Conservation (phyloP, 2,329 filamentous ascomycete species). For the Coniochaeta sp. region DNA sequence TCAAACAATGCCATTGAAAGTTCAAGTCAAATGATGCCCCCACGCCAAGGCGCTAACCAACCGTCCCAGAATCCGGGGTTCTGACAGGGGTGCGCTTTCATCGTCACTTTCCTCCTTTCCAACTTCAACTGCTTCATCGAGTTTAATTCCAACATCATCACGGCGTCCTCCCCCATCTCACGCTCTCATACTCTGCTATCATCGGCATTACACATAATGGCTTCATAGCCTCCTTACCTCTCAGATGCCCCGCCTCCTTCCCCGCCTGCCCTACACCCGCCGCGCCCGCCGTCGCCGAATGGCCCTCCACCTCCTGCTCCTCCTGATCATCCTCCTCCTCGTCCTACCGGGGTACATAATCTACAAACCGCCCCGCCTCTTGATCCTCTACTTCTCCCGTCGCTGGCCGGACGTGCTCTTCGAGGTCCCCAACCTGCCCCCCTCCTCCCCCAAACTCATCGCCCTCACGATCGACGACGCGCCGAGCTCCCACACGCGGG, state of each 20-base stretch:
- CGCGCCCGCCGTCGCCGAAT: slow-evolving; percentile 52
- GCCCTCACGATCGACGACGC: slow-evolving; percentile 85
- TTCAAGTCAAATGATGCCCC: no score
- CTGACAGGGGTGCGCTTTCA: no score
- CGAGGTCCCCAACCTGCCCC: slow-evolving; percentile 42
- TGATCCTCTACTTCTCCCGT: slow-evolving; percentile 64
- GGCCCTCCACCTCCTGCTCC: slow-evolving; percentile 40
- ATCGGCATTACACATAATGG: no score
- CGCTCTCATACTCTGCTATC: no score
- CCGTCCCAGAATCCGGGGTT: no score
- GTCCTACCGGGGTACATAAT: slow-evolving; percentile 54
- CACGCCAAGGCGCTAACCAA: no score
- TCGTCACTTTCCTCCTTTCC: no score
- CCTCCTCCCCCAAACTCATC: slow-evolving; percentile 54
- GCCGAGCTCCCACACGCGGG: slow-evolving; percentile 63
- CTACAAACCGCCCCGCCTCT: slow-evolving; percentile 70
- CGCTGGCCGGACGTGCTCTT: slow-evolving; percentile 77
- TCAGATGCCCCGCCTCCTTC: slow-evolving; percentile 22
- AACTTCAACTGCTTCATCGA: no score
- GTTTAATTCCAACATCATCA: no score
- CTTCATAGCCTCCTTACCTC: not conserved
- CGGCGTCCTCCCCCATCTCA: no score
- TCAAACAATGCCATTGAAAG: no score
- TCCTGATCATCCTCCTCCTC: slow-evolving; percentile 26
- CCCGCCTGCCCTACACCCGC: slow-evolving; percentile 49